These are phyloP conservation scores for Suillus tomentosus DNA, from an alignment of 768 basidiomycete species.

Conservation along the genomic window DNA sequence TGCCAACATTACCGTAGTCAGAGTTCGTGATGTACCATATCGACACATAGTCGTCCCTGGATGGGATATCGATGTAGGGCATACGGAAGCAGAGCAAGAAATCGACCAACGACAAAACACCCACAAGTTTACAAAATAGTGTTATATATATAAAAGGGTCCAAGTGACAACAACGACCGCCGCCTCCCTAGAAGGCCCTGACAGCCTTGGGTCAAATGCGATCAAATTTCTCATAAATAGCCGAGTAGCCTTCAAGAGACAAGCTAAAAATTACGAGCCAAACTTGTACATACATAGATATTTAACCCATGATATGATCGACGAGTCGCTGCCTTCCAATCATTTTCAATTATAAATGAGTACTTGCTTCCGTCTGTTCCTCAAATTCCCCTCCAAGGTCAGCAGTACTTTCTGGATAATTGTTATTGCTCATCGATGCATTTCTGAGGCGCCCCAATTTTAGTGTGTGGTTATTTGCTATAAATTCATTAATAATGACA, in stretches of 20 bases:
- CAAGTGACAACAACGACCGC: not conserved
- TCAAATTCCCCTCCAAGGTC: too few species aligned
- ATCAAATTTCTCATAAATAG: conserved; percentile 22
- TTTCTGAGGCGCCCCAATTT: not conserved
- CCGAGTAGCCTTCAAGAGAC: conserved; percentile 22
- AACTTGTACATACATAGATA: not conserved
- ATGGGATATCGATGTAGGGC: conserved; percentile 70
- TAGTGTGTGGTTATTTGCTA: not conserved
- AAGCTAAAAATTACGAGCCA: not conserved
- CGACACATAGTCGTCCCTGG: conserved; percentile 64
- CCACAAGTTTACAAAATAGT: conserved; percentile 11
- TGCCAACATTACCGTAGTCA: conserved; percentile 56
- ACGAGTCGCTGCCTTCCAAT: not conserved
- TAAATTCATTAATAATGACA: not conserved
- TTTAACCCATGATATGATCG: not conserved
- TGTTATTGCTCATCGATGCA: not conserved
- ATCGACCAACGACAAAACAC: conserved; percentile 1
- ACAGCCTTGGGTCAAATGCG: conserved; percentile 14
- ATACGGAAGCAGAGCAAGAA: conserved; percentile 37
- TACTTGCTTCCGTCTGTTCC: not conserved
- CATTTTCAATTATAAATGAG: not conserved
- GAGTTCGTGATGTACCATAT: conserved; percentile 76
- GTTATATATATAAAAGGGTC: conserved; percentile 22
- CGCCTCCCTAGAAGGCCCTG: conserved; percentile 15
- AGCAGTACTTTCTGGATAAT: not conserved